Base-by-base conservation (phyloP, 2,329 filamentous ascomycete genomes). In the Alternaria atra region DNA sequence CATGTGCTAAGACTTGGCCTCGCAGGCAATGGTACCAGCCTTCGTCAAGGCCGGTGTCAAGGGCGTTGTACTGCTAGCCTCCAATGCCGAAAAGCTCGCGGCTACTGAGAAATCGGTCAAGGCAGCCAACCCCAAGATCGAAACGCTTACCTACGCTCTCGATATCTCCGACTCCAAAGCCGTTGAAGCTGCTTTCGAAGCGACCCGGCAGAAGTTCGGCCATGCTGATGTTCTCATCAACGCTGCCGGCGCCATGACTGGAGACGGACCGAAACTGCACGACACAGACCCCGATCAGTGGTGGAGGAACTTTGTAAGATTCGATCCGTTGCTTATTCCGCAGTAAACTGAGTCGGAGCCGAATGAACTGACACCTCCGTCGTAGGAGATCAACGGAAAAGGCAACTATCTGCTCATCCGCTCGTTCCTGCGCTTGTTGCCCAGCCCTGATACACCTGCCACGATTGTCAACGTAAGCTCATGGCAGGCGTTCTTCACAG, bases 11-110 rank as follows among this genome's bases (percentile, higher is more conserved):
- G 13, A 15, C n/a, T 13, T 30, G 25, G 6, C 27, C 13, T 42
- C 23, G 8, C n/a, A 75, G 69, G 71, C 61, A 13, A 70, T 80
- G 42, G 74, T 68, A 3, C 71, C 73, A 4, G 71, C 77, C 5
- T 79, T 80, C 54, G 76, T 75, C 2, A 71, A 70, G 32, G 78
- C 79, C 12, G 67, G 69, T 29, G 62, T 72, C 2, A 78, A 74
- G 53, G 78, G 60, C 13, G 61, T 80, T 1, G 72, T 79, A 0
- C 66, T 80, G 3, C 55, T 75, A 1, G 78, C 75, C 29, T 71
- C 73, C 5, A 69, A 73, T 27, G 64, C 61, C 6, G 51, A 53
- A 12, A 68, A 68, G 17, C 73, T 81, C 53, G 65, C 61, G 20
- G 60, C 60, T 39, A 60, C 63, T 1, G 68, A 71, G 52, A 53